phyloP scores from a whole-genome alignment of 2,329 filamentous ascomycete species.

The Ceratocystis ficicola region DNA sequence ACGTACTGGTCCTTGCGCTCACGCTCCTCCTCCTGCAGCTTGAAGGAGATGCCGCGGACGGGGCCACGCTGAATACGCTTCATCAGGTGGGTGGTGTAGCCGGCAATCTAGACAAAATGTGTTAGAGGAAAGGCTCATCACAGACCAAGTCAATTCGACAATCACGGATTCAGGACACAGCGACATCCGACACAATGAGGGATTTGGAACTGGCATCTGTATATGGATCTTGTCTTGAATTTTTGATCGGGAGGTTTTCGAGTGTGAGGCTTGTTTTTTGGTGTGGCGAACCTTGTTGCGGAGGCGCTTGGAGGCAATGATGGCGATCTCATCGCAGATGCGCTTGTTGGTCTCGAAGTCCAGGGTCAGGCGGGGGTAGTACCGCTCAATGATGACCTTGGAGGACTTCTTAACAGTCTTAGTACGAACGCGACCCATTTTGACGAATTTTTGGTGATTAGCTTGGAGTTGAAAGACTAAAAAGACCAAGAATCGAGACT shows the following conservation, averaged over 20 bases:
- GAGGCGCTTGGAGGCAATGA: slow-evolving; percentile 97
- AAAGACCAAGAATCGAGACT: neutral
- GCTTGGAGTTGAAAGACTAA: slow-evolving; percentile 26
- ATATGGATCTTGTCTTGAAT: neutral
- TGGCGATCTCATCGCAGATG: slow-evolving; percentile 99
- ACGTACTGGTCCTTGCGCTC: slow-evolving; percentile 99
- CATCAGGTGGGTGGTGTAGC: slow-evolving; percentile 98
- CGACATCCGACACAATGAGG: neutral
- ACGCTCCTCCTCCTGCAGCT: slow-evolving; percentile 99
- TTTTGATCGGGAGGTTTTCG: neutral
- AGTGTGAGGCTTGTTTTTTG: neutral
- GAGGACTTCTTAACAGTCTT: slow-evolving; percentile 67
- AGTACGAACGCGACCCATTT: slow-evolving; percentile 59
- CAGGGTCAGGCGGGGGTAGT: slow-evolving; percentile 94
- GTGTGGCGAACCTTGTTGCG: slow-evolving; percentile 73
- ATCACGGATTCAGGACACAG: neutral
- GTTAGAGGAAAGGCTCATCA: slow-evolving; percentile 8
- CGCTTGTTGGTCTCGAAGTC: slow-evolving; percentile 99
- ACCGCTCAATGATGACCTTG: slow-evolving; percentile 99
- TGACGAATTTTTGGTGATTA: slow-evolving; percentile 39
- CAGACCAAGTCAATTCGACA: slow-evolving; percentile 16
- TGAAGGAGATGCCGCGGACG: slow-evolving; percentile 99
- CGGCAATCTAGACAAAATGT: slow-evolving; percentile 58
- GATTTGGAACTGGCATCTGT: neutral
- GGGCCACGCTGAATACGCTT: slow-evolving; percentile 99